phyloP scores from a whole-genome alignment of 257 asterid genomes.

The Euphrasia confusa region DNA sequence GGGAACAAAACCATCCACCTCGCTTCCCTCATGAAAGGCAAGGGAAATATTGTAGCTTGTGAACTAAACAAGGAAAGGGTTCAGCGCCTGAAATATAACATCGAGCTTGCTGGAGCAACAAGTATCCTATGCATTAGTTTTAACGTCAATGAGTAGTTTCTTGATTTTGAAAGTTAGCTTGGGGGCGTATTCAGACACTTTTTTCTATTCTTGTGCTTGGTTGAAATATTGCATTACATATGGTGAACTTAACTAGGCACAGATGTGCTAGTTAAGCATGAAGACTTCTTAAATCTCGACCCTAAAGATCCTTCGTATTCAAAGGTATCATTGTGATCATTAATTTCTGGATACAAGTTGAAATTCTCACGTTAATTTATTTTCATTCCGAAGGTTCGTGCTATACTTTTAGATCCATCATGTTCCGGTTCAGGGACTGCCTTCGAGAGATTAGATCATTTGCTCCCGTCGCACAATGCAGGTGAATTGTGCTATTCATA shows the following conservation, averaged over 20 bases:
- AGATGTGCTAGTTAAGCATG: conserved; percentile 71
- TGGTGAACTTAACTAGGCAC: conserved; percentile 48
- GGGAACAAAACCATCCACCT: conserved; percentile 95
- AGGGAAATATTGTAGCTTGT: conserved; percentile 79
- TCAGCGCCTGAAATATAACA: conserved; percentile 49
- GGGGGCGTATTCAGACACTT: too few species aligned
- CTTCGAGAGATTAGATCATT: conserved; percentile 79
- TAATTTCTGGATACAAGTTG: background rate
- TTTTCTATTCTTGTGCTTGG: background rate
- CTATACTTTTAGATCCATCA: conserved; percentile 88
- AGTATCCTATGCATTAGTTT: conserved; percentile 53
- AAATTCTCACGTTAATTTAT: background rate
- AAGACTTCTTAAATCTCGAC: conserved; percentile 67
- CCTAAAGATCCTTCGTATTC: conserved; percentile 62
- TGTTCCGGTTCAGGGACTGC: conserved; percentile 98
- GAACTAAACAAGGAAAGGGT: conserved; percentile 79
- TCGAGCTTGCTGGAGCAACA: conserved; percentile 68
- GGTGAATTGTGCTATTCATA: conserved; percentile 31
- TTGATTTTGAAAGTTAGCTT: background rate
- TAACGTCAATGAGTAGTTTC: background rate
- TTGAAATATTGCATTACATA: background rate
- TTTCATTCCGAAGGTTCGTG: conserved; percentile 51
- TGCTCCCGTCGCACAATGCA: conserved; percentile 75
- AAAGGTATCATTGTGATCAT: conserved; percentile 39
- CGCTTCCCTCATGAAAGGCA: conserved; percentile 85